Conservation (phyloP, 1,139 yeast genomes). For the Geotrichum candidum region DNA sequence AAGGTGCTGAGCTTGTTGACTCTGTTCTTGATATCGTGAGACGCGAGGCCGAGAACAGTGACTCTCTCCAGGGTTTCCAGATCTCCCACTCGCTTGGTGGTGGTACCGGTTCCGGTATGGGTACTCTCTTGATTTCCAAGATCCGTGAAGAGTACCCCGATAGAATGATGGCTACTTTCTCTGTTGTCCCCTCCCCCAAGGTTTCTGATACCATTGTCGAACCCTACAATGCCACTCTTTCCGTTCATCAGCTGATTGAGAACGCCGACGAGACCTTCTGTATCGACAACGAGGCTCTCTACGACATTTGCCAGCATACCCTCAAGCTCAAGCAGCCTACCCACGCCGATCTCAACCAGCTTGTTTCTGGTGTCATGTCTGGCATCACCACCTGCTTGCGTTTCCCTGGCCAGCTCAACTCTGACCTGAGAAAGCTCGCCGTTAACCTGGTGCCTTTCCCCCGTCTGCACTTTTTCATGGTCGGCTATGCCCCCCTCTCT, state of each 20-base stretch:
- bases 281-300: slow-evolving; percentile 43
- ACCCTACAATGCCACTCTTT: slow-evolving; percentile 41
- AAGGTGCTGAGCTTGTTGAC: slow-evolving; percentile 44
- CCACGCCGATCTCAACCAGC: slow-evolving; percentile 39
- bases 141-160: slow-evolving; percentile 43
- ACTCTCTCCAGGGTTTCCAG: slow-evolving; percentile 44
- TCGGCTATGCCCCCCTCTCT: slow-evolving; percentile 42
- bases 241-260: slow-evolving; percentile 43
- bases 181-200: slow-evolving; percentile 42
- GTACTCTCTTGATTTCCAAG: slow-evolving; percentile 39
- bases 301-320: slow-evolving; percentile 41
- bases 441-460: slow-evolving; percentile 46
- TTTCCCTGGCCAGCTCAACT: slow-evolving; percentile 45
- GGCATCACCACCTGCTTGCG: slow-evolving; percentile 44
- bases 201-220: slow-evolving; percentile 44
- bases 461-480: slow-evolving; percentile 43
- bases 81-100: slow-evolving; percentile 45
- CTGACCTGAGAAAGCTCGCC: slow-evolving; percentile 43
- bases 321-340: slow-evolving; percentile 38
- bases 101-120: slow-evolving; percentile 45
- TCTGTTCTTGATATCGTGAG: slow-evolving; percentile 43
- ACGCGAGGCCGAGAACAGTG: slow-evolving; percentile 42
- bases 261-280: slow-evolving; percentile 43
- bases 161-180: slow-evolving; percentile 43
- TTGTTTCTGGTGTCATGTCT: slow-evolving; percentile 42